Conservation (phyloP, 257 asterid species). For the Forsythia viridissima region DNA sequence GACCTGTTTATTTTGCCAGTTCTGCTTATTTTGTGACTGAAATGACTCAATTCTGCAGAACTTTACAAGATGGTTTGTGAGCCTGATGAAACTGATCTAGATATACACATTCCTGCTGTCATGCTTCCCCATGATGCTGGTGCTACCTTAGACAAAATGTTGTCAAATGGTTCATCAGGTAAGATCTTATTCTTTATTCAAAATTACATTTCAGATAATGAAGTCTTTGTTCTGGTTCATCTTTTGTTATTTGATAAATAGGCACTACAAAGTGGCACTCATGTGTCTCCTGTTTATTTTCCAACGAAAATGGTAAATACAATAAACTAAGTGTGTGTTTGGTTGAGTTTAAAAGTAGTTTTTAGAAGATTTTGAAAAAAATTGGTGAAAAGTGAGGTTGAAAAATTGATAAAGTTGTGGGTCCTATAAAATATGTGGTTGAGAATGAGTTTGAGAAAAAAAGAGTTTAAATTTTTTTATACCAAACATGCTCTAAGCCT, state of each 20-base stretch:
- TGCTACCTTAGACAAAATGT: constrained; percentile 56
- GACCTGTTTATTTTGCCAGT: background rate
- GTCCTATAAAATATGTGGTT: no score
- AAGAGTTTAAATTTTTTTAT: no score
- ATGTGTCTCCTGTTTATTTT: background rate
- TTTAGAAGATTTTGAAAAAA: no score
- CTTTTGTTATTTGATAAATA: background rate
- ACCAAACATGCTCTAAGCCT: no score
- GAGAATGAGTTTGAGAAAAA: no score
- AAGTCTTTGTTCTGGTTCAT: background rate
- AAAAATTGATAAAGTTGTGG: no score
- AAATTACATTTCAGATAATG: background rate
- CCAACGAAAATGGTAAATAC: background rate
- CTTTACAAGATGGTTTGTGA: constrained; percentile 98
- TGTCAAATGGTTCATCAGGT: constrained; percentile 82
- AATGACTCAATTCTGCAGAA: constrained; percentile 48
- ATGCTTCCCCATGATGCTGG: constrained; percentile 96
- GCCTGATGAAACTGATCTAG: constrained; percentile 83
- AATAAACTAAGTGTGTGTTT: no score
- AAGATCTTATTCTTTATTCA: constrained; percentile 16
- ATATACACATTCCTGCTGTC: constrained; percentile 74
- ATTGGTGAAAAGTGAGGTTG: no score
- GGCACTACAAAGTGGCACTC: background rate
- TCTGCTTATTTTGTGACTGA: constrained; percentile 3
- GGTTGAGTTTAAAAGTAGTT: no score